Evolutionary conservation across 192 early-diverging fungal genomes (phyloP), one percentile per base, ranked within the genome.

Genomic region (Backusella psychrophila): DNA sequence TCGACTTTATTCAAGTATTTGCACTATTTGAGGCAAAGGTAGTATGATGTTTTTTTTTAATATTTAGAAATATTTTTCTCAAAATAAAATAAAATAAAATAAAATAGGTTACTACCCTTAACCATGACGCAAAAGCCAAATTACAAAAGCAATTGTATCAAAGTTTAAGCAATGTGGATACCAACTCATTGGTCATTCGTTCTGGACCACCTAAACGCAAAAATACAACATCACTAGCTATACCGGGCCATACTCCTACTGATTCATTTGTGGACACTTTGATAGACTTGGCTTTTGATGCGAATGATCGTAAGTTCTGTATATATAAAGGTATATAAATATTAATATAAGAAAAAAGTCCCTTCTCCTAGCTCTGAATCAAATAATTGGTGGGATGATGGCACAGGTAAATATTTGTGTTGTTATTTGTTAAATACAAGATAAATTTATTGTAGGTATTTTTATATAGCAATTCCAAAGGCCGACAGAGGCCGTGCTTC

Each of bases 381-480:
- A 11, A 78, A 82, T 36, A 84, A 87, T 44, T 90, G 89, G 89
- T 90, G 89, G 89, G 84, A 85, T 14, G 82, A 86, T 49, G 78
- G 73, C 12, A 70, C 21, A 71, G 76, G 81, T 80, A 66, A 38
- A 19, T 34, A 71, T 59, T 9, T 29, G n/a, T 29, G 19, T 33
- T 2, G 6, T 33, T 21, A 42, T 44, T 17, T 44, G 42, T 17
- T 44, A 34, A 67, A 46, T 41, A 31, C 11, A 14, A 23, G 7
- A 70, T 21, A 12, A 8, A 11, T 42, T 42, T 39, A 14, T 31
- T 42, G n/a, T 26, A 11, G 14, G 21, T 2, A 44, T 44, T 17
- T 44, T 49, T 0, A 17, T 21, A 38, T 19, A 73, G 74, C 44
- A 34, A 33, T 69, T 49, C 77, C 77, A 31, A 78, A 78, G 21